Percentiles rank a stretch among this genome's conserved stretches.
Evolutionary conservation across 371 early-diverging fungal species (phyloP).

Genomic region (Mortierella sp.): DNA sequence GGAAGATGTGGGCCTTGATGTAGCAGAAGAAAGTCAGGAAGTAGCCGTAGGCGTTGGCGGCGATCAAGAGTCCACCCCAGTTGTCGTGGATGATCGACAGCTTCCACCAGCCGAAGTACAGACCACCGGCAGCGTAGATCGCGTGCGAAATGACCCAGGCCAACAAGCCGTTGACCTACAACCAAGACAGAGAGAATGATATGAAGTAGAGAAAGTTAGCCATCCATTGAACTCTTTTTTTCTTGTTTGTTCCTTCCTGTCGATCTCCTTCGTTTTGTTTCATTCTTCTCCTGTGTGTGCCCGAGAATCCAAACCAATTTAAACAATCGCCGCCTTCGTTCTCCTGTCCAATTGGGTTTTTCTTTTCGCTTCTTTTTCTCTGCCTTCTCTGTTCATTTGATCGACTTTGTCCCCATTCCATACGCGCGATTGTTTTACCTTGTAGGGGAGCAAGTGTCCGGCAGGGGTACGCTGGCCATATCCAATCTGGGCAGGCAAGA

Average conservation of each 20-base stretch:
- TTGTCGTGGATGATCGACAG: constrained; percentile 78
- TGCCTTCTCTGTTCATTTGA: no score
- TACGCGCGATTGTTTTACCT: no score
- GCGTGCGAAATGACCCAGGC: constrained; percentile 83
- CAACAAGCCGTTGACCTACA: constrained; percentile 79
- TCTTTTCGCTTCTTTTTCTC: no score
- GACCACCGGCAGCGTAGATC: constrained; percentile 71
- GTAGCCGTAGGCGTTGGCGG: constrained; percentile 84
- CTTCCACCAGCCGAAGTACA: constrained; percentile 69
- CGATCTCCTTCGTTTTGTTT: no score
- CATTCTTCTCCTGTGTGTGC: no score
- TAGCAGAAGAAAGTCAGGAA: constrained; percentile 78
- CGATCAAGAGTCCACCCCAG: constrained; percentile 81
- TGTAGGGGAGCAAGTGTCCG: constrained; percentile 79
- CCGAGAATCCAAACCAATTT: no score
- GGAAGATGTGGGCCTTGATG: constrained; percentile 80
- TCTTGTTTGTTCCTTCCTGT: no score
- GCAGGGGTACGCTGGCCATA: constrained; percentile 88
- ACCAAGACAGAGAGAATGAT: not conserved
- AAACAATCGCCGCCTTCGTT: no score
- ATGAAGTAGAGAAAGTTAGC: not conserved
- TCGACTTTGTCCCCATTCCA: no score
- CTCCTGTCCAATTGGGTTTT: no score
- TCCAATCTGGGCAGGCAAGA: constrained; percentile 76
- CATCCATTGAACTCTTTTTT: not conserved